A percentile compares a stretch with the other conserved stretches of the same genome.
Evolutionary conservation across 2,329 filamentous ascomycete species (phyloP).

Genomic region (Arthrobotrys conoides): DNA sequence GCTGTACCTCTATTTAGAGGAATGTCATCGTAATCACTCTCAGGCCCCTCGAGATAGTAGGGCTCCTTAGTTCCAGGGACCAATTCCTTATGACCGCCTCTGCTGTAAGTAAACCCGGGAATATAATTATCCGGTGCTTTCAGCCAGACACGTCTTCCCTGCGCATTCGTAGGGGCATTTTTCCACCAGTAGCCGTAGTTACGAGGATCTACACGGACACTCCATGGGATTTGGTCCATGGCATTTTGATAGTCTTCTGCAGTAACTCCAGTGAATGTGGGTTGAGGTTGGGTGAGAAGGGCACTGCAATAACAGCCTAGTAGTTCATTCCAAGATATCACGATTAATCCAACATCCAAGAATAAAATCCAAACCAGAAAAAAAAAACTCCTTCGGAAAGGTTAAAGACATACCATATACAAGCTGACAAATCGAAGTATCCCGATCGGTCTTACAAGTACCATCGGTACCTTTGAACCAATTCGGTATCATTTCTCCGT

Average conservation of each 20-base stretch:
- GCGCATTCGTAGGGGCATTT: not conserved
- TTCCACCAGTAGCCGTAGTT: not conserved
- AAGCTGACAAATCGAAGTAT: not conserved
- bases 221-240: not conserved
- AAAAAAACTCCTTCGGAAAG: no score
- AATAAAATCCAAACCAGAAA: no score
- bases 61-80: not conserved
- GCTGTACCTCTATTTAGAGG: not conserved
- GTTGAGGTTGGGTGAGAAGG: not conserved
- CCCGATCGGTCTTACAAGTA: not conserved
- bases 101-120: not conserved
- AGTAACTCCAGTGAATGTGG: no score
- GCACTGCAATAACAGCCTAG: conserved; percentile 15
- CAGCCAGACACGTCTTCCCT: not conserved
- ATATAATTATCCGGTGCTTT: not conserved
- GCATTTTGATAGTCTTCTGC: not conserved
- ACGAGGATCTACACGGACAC: not conserved
- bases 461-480: not conserved
- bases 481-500: not conserved
- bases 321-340: no score
- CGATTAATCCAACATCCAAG: no score
- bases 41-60: not conserved
- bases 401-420: not conserved
- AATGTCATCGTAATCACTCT: not conserved
- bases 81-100: not conserved